Evolutionary conservation across 331 rosid species (phyloP), one percentile per base, ranked within the genome.

Genomic region (Rhamnella rubrinervis): DNA sequence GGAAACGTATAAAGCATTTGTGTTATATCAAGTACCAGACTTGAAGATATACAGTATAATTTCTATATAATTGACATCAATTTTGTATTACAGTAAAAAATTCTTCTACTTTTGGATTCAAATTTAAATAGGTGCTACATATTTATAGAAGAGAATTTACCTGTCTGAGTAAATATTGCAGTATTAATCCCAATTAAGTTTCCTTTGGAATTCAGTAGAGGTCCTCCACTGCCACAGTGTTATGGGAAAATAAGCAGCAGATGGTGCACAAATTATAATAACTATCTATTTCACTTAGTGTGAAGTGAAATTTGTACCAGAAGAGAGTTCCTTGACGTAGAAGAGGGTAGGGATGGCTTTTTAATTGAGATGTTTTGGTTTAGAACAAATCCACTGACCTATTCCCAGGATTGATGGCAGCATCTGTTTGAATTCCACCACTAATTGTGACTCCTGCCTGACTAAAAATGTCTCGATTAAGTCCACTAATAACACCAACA

Each of bases 341-440:
- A 68, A 39, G 38, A 38, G 68, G 37, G 26, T 16, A 40, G 0
- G 9, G 57, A 3, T 18, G 40, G 60, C 41, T n/a, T 61, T 55
- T 37, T 64, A 5, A 62, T 15, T 7, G 12, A n/a, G 35, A 35
- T 2, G 10, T 63, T 62, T 7, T 28, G 38, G 3, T 14, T 61
- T 61, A 56, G 65, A 77, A 61, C 46, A 73, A 63, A 56, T 50
- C 35, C 50, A 55, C 58, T 63, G 13, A 91, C 98, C 97, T 91
- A 85, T 93, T 93, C 65, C 98, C 97, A 2, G 98, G 98, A 84
- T 93, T 93, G 68, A 93, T 91, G 67, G 96, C 92, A 6, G 97
- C 98, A 77, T 93, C 98, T 18, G 98, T 93, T 78, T 93, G 96
- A 74, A 93, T 86, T 73, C 98, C 98, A 40, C 98, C 95, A 17